phyloP scores from a whole-genome alignment of 305 asterid genomes.

The Rubia tinctorum region DNA sequence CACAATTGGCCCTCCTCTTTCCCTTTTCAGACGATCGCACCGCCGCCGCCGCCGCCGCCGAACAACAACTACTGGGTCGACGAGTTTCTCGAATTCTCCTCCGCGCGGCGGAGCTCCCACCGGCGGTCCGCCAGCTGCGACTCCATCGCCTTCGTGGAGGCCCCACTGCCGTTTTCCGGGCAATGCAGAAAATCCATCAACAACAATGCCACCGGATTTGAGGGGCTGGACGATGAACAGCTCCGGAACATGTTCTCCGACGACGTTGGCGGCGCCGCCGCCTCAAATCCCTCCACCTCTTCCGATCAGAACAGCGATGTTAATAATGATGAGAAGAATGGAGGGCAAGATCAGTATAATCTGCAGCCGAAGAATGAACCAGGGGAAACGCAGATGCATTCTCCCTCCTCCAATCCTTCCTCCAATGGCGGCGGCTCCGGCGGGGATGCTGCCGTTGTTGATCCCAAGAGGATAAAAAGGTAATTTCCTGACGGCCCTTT shows the following conservation, averaged over 20 bases:
- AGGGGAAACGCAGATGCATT: constrained; percentile 41
- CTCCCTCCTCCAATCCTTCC: no score
- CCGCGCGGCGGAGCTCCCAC: constrained; percentile 58
- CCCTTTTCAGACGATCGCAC: constrained; percentile 42
- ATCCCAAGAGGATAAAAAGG: constrained; percentile 92
- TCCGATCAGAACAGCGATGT: constrained; percentile 60
- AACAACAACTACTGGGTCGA: constrained; percentile 52
- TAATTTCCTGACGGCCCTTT: constrained; percentile 16
- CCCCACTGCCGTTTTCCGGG: constrained; percentile 22
- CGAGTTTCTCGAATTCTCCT: constrained; percentile 83
- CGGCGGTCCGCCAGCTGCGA: constrained; percentile 68
- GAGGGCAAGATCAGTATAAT: constrained; percentile 14
- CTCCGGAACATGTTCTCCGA: constrained; percentile 70
- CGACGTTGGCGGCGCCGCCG: constrained; percentile 33
- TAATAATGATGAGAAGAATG: constrained; percentile 23
- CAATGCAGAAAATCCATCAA: constrained; percentile 24
- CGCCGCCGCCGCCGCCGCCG: constrained; percentile 28
- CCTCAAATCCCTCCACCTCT: constrained; percentile 49
- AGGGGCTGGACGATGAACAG: constrained; percentile 73
- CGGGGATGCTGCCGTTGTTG: constrained; percentile 37
- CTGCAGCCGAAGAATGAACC: constrained; percentile 58
- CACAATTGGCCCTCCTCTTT: constrained; percentile 61
- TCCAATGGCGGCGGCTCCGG: constrained; percentile 16
- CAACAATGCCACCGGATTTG: constrained; percentile 36
- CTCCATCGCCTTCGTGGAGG: constrained; percentile 68